Percentiles rank a stretch among this genome's conserved stretches.
phyloP scores from a whole-genome alignment of 768 basidiomycete species.

The Cytidiella melzeri region DNA sequence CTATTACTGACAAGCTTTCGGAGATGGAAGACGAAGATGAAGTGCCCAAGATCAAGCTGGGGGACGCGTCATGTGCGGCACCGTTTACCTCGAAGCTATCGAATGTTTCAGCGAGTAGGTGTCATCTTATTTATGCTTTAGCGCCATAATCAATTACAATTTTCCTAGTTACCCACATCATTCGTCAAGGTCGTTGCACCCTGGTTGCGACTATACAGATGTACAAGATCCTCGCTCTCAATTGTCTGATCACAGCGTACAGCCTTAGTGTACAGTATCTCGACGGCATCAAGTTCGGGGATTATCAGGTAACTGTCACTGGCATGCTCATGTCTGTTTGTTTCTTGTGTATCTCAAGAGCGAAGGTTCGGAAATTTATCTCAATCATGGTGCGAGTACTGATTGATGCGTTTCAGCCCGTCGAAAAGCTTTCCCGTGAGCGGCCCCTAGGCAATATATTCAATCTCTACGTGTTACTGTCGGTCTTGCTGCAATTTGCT shows the following conservation, averaged over 20 bases:
- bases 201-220: slow-evolving; percentile 98
- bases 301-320: slow-evolving; percentile 96
- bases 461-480: slow-evolving; percentile 91
- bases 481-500: slow-evolving; percentile 89
- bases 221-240: slow-evolving; percentile 98
- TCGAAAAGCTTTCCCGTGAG: slow-evolving; percentile 91
- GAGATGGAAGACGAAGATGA: slow-evolving; percentile 95
- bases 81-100: slow-evolving; percentile 97
- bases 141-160: not conserved
- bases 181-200: slow-evolving; percentile 97
- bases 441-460: slow-evolving; percentile 94
- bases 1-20: slow-evolving; percentile 80
- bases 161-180: slow-evolving; percentile 88
- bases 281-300: slow-evolving; percentile 98
- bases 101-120: slow-evolving; percentile 94
- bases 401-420: slow-evolving; percentile 51
- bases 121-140: not conserved
- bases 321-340: slow-evolving; percentile 98
- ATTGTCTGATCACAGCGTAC: slow-evolving; percentile 98
- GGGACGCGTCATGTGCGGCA: slow-evolving; percentile 98
- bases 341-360: slow-evolving; percentile 96
- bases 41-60: slow-evolving; percentile 96
- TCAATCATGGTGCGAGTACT: not conserved
- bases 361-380: slow-evolving; percentile 55
- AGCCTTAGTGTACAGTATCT: slow-evolving; percentile 95